These are phyloP conservation scores for Deuterostichococcus epilithicus DNA, from an alignment of 139 green algal genomes.

Conservation along the genomic window DNA sequence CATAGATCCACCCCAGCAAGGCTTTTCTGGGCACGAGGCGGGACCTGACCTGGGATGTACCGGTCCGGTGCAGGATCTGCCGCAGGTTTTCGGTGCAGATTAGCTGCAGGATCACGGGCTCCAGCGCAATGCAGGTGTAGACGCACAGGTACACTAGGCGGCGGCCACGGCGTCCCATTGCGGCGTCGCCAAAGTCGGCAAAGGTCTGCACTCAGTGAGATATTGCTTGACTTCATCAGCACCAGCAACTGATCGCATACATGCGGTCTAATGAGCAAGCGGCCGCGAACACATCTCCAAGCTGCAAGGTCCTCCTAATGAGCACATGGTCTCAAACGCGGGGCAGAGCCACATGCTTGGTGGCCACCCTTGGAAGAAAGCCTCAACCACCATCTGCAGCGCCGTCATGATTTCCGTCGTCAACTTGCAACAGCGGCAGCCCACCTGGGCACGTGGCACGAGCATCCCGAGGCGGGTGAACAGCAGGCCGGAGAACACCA, in stretches of 20 bases:
- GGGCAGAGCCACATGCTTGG: too few relatives aligned
- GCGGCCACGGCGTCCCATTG: too few relatives aligned
- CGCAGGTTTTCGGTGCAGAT: background rate
- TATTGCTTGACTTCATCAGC: background rate
- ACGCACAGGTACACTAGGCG: background rate
- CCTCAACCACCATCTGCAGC: too few relatives aligned
- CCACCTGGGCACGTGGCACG: background rate
- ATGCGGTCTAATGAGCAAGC: too few relatives aligned
- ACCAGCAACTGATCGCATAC: too few relatives aligned
- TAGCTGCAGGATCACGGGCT: background rate
- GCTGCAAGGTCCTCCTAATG: too few relatives aligned
- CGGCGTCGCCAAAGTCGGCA: background rate
- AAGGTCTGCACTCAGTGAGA: background rate
- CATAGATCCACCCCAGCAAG: too few relatives aligned
- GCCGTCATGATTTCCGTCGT: too few relatives aligned
- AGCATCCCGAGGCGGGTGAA: background rate
- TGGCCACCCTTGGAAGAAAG: background rate
- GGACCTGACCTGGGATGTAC: background rate
- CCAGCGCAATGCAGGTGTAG: background rate
- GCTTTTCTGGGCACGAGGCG: too few relatives aligned
- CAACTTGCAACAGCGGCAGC: too few relatives aligned
- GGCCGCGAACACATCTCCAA: too few relatives aligned
- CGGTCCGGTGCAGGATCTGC: background rate
- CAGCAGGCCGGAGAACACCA: background rate
- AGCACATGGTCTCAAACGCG: too few relatives aligned